Percentiles rank a stretch among this genome's conserved stretches.
Evolutionary conservation across 352 stramenopile genomes (phyloP).

Genomic region (Plasmopara halstedii): DNA sequence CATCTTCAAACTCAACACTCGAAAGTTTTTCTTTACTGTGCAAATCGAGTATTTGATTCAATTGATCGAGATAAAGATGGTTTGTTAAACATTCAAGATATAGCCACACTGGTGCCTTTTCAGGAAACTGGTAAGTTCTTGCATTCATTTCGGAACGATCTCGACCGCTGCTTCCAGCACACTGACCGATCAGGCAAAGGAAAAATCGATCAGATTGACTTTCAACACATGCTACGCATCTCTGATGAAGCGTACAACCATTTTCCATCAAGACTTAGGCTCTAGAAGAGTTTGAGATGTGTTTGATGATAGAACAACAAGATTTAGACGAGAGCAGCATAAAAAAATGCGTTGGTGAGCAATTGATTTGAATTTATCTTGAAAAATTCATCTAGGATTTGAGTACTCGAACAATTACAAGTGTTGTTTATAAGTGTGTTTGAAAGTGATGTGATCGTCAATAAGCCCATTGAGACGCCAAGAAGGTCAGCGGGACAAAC

Average conservation of each 20-base stretch:
- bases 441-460: too few relatives aligned
- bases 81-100: slow-evolving; percentile 32
- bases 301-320: too few relatives aligned
- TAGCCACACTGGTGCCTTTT: slow-evolving; percentile 43
- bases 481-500: slow-evolving; percentile 67
- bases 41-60: slow-evolving; percentile 34
- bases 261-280: slow-evolving; percentile 19
- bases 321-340: too few relatives aligned
- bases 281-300: too few relatives aligned
- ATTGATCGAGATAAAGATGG: slow-evolving; percentile 50
- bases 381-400: not conserved
- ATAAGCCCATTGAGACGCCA: slow-evolving; percentile 82
- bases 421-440: too few relatives aligned
- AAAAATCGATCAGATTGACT: slow-evolving; percentile 34
- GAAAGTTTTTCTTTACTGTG: slow-evolving; percentile 25
- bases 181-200: slow-evolving; percentile 32
- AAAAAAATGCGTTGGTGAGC: too few relatives aligned
- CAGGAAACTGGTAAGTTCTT: slow-evolving; percentile 4
- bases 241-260: slow-evolving; percentile 36
- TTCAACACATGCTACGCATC: slow-evolving; percentile 45
- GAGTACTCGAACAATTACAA: too few relatives aligned
- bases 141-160: slow-evolving; percentile 58
- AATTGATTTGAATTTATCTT: too few relatives aligned
- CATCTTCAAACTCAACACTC: slow-evolving; percentile 35
- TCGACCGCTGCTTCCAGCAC: slow-evolving; percentile 50